Evolutionary conservation across 2,329 filamentous ascomycete genomes (phyloP), one percentile per base, ranked within the genome.

Genomic region (Magnaporthiopsis rhizophila): DNA sequence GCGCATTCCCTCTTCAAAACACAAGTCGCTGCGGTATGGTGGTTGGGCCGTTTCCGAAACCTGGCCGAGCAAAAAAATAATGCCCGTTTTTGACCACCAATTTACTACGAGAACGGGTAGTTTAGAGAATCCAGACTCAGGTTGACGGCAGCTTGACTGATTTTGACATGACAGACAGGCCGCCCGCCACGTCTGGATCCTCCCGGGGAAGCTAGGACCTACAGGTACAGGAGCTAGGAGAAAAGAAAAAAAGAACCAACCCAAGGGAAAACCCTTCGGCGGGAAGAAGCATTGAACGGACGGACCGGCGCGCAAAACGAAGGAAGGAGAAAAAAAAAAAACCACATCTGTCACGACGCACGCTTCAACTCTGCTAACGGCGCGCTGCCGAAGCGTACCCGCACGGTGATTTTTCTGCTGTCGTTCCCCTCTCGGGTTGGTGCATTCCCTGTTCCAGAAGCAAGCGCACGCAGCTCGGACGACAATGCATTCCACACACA

Each of bases 401-500:
- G 45, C 45, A 53, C 21, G 45, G 45, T 53, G 45, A 18, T 53
- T 53, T 53, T 53, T n/a, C 7, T 24, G 3, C 5, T 11, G 34
- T 53, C 15, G 6, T 53, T 11, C 21, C n/a, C n/a, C 45, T 53
- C 45, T n/a, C 45, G 45, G 45, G 24, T 53, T 36, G 45, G 45
- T 53, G 45, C 45, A 53, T 53, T 53, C n/a, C 45, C 11, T 53
- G 45, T 53, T 53, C 45, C 45, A 53, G 45, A 53, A 53, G 45
- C 45, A 53, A 18, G 38, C 1, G 45, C 45, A 53, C 1, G 45
- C 45, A 53, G 45, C 45, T 53, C 45, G n/a, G 21, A 53, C 45
- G 21, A 53, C 45, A 24, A 53, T 53, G 45, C 45, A 53, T 53
- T 53, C 45, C 45, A 45, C 59, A 61, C 28, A 38, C 59, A 61